Percentiles rank a stretch among this genome's conserved stretches.
Conservation (phyloP, 352 stramenopile genomes). For the Plasmopara viticola region DNA sequence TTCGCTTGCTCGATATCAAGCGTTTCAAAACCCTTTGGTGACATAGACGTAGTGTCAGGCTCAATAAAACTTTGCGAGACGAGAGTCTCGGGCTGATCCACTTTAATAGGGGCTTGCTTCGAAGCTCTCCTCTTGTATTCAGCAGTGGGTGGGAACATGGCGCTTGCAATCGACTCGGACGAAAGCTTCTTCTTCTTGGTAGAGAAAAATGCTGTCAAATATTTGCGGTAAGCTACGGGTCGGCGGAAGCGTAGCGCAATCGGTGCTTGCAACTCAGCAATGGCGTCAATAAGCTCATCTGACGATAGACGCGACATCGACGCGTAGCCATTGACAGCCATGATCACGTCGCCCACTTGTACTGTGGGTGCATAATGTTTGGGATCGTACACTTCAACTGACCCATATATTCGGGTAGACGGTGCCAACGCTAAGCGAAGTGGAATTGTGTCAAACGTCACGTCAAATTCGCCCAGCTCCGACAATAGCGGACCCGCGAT, state of each 20-base stretch:
- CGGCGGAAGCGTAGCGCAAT: slow-evolving; percentile 48
- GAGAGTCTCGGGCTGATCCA: slow-evolving; percentile 6
- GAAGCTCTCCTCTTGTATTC: slow-evolving; percentile 48
- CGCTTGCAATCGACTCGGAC: slow-evolving; percentile 42
- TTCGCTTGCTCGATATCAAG: slow-evolving; percentile 14
- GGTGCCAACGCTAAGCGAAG: slow-evolving; percentile 47
- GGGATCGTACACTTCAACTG: slow-evolving; percentile 66
- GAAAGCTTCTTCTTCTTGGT: slow-evolving; percentile 25
- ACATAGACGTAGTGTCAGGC: slow-evolving; percentile 14
- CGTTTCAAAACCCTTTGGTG: slow-evolving; percentile 10
- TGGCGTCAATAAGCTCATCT: slow-evolving; percentile 56
- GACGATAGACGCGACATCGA: slow-evolving; percentile 38
- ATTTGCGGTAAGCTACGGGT: slow-evolving; percentile 47
- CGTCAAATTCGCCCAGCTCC: slow-evolving; percentile 48
- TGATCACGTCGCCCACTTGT: slow-evolving; percentile 61
- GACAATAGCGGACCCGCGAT: slow-evolving; percentile 19
- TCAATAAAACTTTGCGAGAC: slow-evolving; percentile 34
- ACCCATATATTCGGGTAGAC: slow-evolving; percentile 68
- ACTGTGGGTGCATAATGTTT: slow-evolving; percentile 35
- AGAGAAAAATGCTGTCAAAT: slow-evolving; percentile 41
- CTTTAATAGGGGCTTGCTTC: slow-evolving; percentile 12
- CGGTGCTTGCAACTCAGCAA: slow-evolving; percentile 36
- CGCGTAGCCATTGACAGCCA: slow-evolving; percentile 53
- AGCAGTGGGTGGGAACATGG: slow-evolving; percentile 60
- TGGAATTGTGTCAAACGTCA: slow-evolving; percentile 48